Evolutionary conservation across 2,329 filamentous ascomycete genomes (phyloP).

Genomic region (Clonostachys rosea): DNA sequence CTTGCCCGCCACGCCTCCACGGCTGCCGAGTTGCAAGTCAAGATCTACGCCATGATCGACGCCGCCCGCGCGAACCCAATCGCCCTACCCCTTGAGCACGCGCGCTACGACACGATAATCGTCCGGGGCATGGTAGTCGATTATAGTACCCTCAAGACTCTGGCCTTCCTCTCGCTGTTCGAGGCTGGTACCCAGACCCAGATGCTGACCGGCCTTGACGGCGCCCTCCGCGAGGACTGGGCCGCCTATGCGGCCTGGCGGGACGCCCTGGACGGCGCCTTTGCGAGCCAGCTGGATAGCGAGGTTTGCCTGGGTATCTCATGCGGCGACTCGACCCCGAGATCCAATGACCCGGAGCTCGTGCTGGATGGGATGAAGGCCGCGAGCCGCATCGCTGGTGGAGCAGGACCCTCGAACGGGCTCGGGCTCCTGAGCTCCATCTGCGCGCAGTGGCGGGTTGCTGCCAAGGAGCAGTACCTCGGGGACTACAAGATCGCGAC

Average conservation of each 20-base stretch:
- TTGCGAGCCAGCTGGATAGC: not conserved
- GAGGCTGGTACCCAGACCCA: constrained; percentile 7
- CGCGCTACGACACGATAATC: too few species aligned
- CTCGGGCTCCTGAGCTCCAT: too few species aligned
- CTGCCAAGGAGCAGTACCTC: constrained; percentile 6
- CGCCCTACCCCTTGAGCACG: constrained; percentile 2
- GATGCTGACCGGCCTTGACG: constrained; percentile 5
- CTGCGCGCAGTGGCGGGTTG: constrained; percentile 2
- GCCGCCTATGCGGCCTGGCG: not conserved
- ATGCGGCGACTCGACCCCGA: constrained; percentile 6
- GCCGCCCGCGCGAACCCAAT: constrained; percentile 17
- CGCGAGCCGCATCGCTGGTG: not conserved
- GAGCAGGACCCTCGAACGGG: not conserved
- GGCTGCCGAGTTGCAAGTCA: constrained; percentile 24
- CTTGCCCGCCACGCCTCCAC: constrained; percentile 20
- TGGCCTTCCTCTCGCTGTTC: constrained; percentile 11
- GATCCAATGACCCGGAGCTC: not conserved
- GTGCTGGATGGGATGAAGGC: constrained; percentile 1
- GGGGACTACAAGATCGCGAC: constrained; percentile 19
- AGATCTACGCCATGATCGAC: constrained; percentile 18
- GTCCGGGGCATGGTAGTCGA: constrained; percentile 11
- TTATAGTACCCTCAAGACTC: constrained; percentile 11
- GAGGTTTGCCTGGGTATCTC: constrained; percentile 7
- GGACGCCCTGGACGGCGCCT: not conserved
- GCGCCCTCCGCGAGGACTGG: constrained; percentile 4